Percentiles rank a stretch among this genome's conserved stretches.
Conservation (phyloP, 2,329 filamentous ascomycete genomes). For the Fusarium scirpi region DNA sequence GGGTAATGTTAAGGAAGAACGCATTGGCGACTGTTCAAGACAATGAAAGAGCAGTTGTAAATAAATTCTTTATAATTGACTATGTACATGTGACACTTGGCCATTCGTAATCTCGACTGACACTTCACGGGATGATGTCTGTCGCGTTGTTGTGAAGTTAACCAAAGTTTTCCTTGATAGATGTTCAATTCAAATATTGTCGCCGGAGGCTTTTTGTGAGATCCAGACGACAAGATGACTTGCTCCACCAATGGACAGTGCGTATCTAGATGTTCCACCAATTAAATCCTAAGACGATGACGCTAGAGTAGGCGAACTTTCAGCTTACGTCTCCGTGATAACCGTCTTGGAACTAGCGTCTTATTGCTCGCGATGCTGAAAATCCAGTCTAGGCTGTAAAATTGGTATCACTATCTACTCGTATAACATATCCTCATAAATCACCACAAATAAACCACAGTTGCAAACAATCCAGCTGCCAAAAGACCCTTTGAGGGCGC, state of each 20-base stretch:
- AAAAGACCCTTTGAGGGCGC: slow-evolving; percentile 9
- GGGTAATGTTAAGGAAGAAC: background rate
- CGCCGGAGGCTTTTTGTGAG: background rate
- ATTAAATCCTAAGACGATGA: rapidly evolving
- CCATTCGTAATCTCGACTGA: too few species aligned
- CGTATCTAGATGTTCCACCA: background rate
- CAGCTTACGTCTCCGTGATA: background rate
- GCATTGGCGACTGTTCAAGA: background rate
- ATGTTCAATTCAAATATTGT: rapidly evolving
- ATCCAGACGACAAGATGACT: background rate
- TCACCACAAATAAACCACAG: slow-evolving; percentile 6
- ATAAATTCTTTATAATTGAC: too few species aligned
- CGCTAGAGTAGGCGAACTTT: background rate
- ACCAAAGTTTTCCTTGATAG: rapidly evolving
- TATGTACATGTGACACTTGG: too few species aligned
- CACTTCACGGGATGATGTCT: rapidly evolving
- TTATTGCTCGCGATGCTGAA: background rate
- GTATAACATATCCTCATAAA: background rate
- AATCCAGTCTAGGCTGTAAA: background rate
- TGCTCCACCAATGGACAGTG: background rate
- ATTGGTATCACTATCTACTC: slow-evolving; percentile 29
- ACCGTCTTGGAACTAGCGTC: background rate
- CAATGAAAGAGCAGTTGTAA: background rate
- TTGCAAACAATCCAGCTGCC: background rate
- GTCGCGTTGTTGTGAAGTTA: rapidly evolving